phyloP scores from a whole-genome alignment of 2,329 filamentous ascomycete species.

The Aquanectria penicillioides region DNA sequence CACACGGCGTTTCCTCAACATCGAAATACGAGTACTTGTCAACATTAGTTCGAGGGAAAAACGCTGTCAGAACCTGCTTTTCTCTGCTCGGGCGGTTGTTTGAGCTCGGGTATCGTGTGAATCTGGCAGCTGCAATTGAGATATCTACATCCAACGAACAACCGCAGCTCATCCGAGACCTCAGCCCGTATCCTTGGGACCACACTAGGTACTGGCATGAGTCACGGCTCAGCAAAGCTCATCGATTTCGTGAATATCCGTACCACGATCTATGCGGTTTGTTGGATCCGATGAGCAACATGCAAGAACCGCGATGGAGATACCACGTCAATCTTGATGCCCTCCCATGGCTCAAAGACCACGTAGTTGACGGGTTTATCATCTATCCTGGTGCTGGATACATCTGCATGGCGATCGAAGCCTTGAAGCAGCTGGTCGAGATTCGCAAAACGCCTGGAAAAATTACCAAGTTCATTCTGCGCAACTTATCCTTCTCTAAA shows the following conservation, averaged over 20 bases:
- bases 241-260: not conserved
- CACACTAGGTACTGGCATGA: not conserved
- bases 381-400: not conserved
- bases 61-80: not conserved
- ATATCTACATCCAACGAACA: not conserved
- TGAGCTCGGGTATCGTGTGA: not conserved
- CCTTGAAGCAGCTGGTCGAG: no score
- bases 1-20: not conserved
- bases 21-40: not conserved
- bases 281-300: not conserved
- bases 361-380: not conserved
- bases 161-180: not conserved
- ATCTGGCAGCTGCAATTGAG: not conserved
- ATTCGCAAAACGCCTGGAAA: no score
- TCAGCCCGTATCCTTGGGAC: not conserved
- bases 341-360: not conserved
- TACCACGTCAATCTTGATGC: not conserved
- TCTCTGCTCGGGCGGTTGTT: not conserved
- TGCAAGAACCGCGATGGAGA: no score
- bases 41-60: not conserved
- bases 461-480: constrained; percentile 22
- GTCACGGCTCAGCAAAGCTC: not conserved
- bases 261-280: not conserved
- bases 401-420: not conserved
- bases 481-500: constrained; percentile 22